Evolutionary conservation across 805 yeast genomes (phyloP).

Genomic region (Ascoidea asiatica): DNA sequence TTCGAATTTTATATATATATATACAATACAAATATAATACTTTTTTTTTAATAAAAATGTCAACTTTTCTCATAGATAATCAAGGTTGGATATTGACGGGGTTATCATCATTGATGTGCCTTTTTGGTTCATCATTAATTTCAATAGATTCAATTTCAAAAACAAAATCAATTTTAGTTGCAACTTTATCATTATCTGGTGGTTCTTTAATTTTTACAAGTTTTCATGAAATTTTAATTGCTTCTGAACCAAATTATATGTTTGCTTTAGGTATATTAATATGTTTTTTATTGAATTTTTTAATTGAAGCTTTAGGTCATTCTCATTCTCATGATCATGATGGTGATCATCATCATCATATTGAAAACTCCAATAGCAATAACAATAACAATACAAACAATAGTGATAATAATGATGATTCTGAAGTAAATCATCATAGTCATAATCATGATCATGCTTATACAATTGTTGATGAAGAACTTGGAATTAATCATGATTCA

Average conservation of each 20-base stretch:
- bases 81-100: background rate
- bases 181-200: background rate
- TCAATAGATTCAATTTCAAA: background rate
- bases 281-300: background rate
- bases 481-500: background rate
- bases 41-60: background rate
- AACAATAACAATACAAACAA: background rate
- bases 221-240: background rate
- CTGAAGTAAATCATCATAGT: slow-evolving; percentile 3
- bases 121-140: background rate
- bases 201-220: slow-evolving; percentile 7
- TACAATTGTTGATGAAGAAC: slow-evolving; percentile 6
- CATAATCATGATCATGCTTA: slow-evolving; percentile 7
- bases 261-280: background rate
- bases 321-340: too few species aligned
- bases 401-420: background rate
- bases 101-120: background rate
- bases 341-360: slow-evolving; percentile 1
- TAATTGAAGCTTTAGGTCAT: too few species aligned
- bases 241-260: background rate
- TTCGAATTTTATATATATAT: too few species aligned
- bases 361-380: background rate
- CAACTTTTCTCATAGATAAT: background rate
- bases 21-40: too few species aligned
- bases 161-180: background rate